These are phyloP conservation scores for Calamus simplicifolius DNA, from an alignment of 176 grass and related monocot genomes.

Conservation along the genomic window DNA sequence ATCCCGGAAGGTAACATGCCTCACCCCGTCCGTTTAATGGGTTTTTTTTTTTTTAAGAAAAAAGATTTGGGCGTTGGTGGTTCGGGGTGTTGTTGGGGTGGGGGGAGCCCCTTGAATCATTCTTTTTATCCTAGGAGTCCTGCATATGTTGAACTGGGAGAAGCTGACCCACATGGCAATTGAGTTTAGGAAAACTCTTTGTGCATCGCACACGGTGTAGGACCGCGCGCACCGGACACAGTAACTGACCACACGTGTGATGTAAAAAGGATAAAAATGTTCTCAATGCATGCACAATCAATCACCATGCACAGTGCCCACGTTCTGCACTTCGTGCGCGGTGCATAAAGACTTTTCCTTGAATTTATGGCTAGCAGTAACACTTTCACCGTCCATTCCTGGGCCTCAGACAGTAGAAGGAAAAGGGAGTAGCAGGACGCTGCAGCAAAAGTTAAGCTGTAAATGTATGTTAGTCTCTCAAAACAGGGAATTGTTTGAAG, in stretches of 20 bases:
- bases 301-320: too few relatives aligned
- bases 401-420: slow-evolving; percentile 65
- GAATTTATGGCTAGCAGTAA: too few relatives aligned
- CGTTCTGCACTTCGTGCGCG: too few relatives aligned
- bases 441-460: slow-evolving; percentile 30
- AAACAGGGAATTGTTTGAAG: too few relatives aligned
- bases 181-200: slow-evolving; percentile 36
- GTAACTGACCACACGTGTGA: too few relatives aligned
- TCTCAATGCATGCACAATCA: too few relatives aligned
- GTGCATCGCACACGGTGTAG: too few relatives aligned
- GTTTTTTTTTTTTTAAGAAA: slow-evolving; percentile 14
- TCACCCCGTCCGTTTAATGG: slow-evolving; percentile 42
- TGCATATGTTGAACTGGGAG: slow-evolving; percentile 31
- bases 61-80: too few relatives aligned
- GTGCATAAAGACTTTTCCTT: slow-evolving; percentile 44
- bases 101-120: slow-evolving; percentile 1
- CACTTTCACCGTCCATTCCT: slow-evolving; percentile 35
- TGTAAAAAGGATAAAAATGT: too few relatives aligned
- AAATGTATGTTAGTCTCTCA: background rate
- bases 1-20: slow-evolving; percentile 44
- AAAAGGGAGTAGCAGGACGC: slow-evolving; percentile 83
- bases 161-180: slow-evolving; percentile 67
- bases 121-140: slow-evolving; percentile 17
- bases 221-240: too few relatives aligned
- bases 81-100: too few relatives aligned